A percentile compares a stretch with the other conserved stretches of the same genome.
Conservation (phyloP, 768 basidiomycete species). For the Russula sp. region DNA sequence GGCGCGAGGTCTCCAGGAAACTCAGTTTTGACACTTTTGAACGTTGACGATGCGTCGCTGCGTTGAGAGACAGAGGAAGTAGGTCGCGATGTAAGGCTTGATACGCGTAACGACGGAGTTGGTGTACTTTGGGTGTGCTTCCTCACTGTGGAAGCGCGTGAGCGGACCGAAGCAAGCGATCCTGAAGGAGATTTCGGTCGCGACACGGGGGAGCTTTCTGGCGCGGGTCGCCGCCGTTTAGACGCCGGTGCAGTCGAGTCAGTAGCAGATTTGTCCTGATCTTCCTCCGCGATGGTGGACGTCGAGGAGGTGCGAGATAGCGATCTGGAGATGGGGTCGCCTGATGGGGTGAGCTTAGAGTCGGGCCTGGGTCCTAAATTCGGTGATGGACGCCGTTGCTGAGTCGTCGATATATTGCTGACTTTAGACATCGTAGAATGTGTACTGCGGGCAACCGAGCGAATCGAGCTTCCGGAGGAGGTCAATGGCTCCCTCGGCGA, state of each 20-base stretch:
- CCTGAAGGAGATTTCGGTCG: slow-evolving; percentile 28
- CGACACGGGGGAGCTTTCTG: slow-evolving; percentile 14
- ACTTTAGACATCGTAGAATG: slow-evolving; percentile 32
- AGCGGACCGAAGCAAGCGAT: slow-evolving; percentile 35
- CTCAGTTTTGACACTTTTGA: slow-evolving; percentile 41
- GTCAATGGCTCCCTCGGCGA: slow-evolving; percentile 29
- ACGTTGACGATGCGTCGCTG: slow-evolving; percentile 39
- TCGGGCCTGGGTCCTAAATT: slow-evolving; percentile 43
- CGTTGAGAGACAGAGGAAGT: slow-evolving; percentile 27
- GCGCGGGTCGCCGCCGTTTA: slow-evolving; percentile 16
- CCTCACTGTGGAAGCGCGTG: slow-evolving; percentile 36
- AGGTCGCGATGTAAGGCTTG: slow-evolving; percentile 24
- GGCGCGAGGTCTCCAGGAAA: slow-evolving; percentile 32
- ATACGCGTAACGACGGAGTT: slow-evolving; percentile 19
- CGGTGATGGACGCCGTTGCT: slow-evolving; percentile 26
- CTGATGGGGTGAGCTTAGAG: slow-evolving; percentile 62
- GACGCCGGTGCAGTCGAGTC: not conserved
- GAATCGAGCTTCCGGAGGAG: slow-evolving; percentile 38
- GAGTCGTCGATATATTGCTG: slow-evolving; percentile 25
- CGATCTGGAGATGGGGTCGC: slow-evolving; percentile 22
- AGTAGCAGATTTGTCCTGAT: not conserved
- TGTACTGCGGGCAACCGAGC: slow-evolving; percentile 43
- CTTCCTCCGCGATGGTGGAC: slow-evolving; percentile 17
- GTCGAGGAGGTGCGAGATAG: slow-evolving; percentile 21
- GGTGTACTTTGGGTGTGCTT: slow-evolving; percentile 26